Base-by-base conservation (phyloP, 2,329 filamentous ascomycete genomes). In the Microdochium trichocladiopsis region DNA sequence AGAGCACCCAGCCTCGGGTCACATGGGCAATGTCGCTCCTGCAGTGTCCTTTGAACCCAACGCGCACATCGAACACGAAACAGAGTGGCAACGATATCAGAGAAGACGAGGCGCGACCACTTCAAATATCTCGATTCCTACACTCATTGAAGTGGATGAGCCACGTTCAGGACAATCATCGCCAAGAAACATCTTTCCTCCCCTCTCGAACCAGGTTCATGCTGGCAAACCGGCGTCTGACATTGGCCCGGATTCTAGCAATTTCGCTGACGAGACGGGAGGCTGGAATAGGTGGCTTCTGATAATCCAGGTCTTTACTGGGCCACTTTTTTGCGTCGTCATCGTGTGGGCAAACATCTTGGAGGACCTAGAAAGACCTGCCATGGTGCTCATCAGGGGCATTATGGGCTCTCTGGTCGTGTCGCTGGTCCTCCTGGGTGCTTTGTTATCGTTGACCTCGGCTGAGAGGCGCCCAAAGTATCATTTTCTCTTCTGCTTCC, bases 281-380 rank as follows among this genome's bases (percentile, higher is more conserved):
- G 77, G 84, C 25, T 97, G 94, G 92, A 95, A 92, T 62, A 82
- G 91, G 50, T 99, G 94, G 93, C 81, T 99, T 3, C 80, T 95
- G 12, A 82, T 85, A 12, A 69, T 94, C 10, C 95, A 99, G 62
- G 78, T 94, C 49, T 91, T 96, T 64, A 89, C 87, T 0, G 90
- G 92, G 0, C 94, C 94, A 0, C 69, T 94, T 22, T 96, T 97
- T 68, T 82, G 92, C 47, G 80, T 88, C 1, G 66, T 90, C 18
- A 83, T 96, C 25, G 67, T 90, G 21, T 95, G 86, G 84, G 84
- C 81, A 23, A 88, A 88, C 60, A 75, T 78, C 51, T 65, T 69
- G 37, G 75, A 86, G 25, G 84, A 87, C 48, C 67, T 79, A 48
- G 74, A 79, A n/a, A 68, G 74, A 25, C 73, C 80, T 1, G 63